Conservation (phyloP, 2,329 filamentous ascomycete genomes). For the Colletotrichum sp. region DNA sequence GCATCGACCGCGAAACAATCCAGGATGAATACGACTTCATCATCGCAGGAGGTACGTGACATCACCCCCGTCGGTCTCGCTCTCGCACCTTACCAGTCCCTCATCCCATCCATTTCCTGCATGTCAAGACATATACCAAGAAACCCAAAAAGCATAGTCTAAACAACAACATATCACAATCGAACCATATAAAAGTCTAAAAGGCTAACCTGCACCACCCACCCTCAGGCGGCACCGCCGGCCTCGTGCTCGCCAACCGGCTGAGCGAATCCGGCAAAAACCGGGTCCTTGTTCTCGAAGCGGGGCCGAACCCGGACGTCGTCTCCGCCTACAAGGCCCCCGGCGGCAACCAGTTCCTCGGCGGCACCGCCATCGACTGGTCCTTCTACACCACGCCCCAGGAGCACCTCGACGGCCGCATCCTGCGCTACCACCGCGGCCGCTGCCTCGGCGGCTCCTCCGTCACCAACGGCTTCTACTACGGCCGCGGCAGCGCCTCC, state of each 20-base stretch:
- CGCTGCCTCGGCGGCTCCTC: constrained; percentile 35
- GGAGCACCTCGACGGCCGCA: constrained; percentile 29
- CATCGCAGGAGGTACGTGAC: constrained; percentile 20
- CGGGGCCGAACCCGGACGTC: constrained; percentile 25
- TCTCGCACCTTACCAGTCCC: not conserved
- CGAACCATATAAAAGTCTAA: not conserved
- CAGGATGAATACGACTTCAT: constrained; percentile 25
- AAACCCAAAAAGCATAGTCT: no score
- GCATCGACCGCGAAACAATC: constrained; percentile 14
- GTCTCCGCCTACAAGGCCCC: constrained; percentile 27
- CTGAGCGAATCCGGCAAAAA: constrained; percentile 26
- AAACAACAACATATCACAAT: not conserved
- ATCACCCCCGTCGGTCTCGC: not conserved
- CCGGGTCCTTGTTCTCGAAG: constrained; percentile 28
- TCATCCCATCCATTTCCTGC: not conserved
- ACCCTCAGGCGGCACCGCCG: constrained; percentile 25
- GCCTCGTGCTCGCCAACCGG: constrained; percentile 29
- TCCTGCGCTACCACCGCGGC: constrained; percentile 33
- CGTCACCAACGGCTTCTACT: constrained; percentile 35
- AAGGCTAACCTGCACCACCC: not conserved
- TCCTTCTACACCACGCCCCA: constrained; percentile 26
- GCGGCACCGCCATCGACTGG: constrained; percentile 28
- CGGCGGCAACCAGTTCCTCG: constrained; percentile 28
- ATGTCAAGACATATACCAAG: not conserved
- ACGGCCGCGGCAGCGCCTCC: constrained; percentile 31